phyloP scores from a whole-genome alignment of 805 yeast genomes.

The Metschnikowia lunata region DNA sequence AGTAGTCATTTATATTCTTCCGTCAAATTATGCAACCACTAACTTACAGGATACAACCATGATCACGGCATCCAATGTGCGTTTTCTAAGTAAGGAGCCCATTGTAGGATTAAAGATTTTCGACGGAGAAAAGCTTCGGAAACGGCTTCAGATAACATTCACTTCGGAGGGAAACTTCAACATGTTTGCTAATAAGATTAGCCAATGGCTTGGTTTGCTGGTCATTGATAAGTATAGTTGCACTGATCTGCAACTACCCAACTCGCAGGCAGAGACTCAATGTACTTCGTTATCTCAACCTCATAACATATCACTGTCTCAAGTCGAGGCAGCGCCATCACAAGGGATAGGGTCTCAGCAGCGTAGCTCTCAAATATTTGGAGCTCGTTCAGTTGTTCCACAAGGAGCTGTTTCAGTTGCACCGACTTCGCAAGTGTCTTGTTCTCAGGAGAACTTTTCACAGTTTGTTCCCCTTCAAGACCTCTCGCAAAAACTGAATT shows the following conservation, averaged over 20 bases:
- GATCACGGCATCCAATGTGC: slow-evolving; percentile 13
- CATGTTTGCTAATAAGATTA: slow-evolving; percentile 13
- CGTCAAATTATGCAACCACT: neutral
- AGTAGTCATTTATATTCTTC: neutral
- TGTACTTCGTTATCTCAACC: neutral
- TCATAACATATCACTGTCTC: slow-evolving; percentile 1
- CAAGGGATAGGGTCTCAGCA: neutral
- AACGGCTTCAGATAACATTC: slow-evolving; percentile 17
- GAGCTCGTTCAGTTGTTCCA: neutral
- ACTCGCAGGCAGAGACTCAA: neutral
- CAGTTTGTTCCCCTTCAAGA: slow-evolving; percentile 3
- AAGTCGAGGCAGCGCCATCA: neutral
- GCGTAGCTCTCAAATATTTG: neutral
- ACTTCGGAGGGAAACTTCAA: slow-evolving; percentile 16
- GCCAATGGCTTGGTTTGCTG: slow-evolving; percentile 14
- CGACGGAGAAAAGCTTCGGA: slow-evolving; percentile 16
- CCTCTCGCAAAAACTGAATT: slow-evolving; percentile 3
- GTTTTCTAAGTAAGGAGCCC: slow-evolving; percentile 16
- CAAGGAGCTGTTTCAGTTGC: neutral
- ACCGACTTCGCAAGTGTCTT: slow-evolving; percentile 3
- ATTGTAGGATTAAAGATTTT: slow-evolving; percentile 17
- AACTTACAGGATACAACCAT: slow-evolving; percentile 14
- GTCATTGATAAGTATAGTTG: slow-evolving; percentile 5
- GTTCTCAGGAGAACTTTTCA: slow-evolving; percentile 7
- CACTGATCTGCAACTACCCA: slow-evolving; percentile 6